A percentile compares a stretch with the other conserved stretches of the same genome.
Conservation (phyloP, 2,329 filamentous ascomycete genomes). For the Neonectria hederae region DNA sequence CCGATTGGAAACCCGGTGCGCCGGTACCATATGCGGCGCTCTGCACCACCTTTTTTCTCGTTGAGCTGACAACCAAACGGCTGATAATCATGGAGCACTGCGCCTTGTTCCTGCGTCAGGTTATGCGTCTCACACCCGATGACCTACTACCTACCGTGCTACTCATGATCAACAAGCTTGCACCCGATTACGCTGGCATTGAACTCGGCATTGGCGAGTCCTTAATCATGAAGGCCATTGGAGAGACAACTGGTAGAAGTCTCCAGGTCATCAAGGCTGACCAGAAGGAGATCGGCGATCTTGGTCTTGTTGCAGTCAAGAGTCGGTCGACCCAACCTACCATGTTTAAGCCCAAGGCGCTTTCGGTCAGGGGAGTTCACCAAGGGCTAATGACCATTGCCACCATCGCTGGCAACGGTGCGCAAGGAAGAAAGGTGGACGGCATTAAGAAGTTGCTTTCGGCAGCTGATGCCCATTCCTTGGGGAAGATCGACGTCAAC, state of each 20-base stretch:
- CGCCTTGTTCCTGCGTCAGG: slow-evolving; percentile 89
- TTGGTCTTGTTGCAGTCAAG: slow-evolving; percentile 94
- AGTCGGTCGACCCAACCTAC: slow-evolving; percentile 94
- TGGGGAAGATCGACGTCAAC: slow-evolving; percentile 85
- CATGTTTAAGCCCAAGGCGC: slow-evolving; percentile 96
- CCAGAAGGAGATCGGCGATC: slow-evolving; percentile 94
- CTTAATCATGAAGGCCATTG: slow-evolving; percentile 98
- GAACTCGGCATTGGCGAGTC: slow-evolving; percentile 99
- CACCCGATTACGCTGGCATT: slow-evolving; percentile 94
- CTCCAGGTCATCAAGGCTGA: slow-evolving; percentile 91
- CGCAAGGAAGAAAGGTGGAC: slow-evolving; percentile 90
- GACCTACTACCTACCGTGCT: slow-evolving; percentile 90
- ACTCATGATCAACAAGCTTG: slow-evolving; percentile 98
- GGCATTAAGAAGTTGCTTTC: slow-evolving; percentile 97
- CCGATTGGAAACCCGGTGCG: slow-evolving; percentile 89
- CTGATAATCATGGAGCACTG: slow-evolving; percentile 89
- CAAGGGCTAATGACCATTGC: slow-evolving; percentile 90
- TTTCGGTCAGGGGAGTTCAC: slow-evolving; percentile 88
- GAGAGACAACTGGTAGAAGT: slow-evolving; percentile 90
- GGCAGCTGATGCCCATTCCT: slow-evolving; percentile 78
- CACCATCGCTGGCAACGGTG: slow-evolving; percentile 84
- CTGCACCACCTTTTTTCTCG: slow-evolving; percentile 91
- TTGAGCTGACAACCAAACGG: slow-evolving; percentile 94
- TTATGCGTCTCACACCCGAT: slow-evolving; percentile 87
- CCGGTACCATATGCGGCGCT: slow-evolving; percentile 95